Percentiles rank a stretch among this genome's conserved stretches.
Conservation (phyloP, 176 grass and related monocot species). For the Aechmea fasciata region DNA sequence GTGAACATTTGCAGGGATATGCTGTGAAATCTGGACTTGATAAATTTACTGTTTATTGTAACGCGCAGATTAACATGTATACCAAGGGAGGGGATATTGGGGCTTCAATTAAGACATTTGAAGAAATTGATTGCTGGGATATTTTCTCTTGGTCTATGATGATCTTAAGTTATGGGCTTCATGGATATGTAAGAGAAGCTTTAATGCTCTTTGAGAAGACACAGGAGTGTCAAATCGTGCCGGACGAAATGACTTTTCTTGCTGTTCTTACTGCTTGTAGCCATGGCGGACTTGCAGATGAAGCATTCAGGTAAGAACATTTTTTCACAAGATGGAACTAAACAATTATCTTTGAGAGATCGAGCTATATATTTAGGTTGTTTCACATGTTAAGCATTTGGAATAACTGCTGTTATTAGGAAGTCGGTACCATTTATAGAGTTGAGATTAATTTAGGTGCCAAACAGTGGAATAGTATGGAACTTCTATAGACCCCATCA, state of each 20-base stretch:
- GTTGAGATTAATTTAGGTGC: no score
- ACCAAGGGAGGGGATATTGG: conserved; percentile 37
- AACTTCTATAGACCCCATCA: no score
- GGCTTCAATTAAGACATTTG: conserved; percentile 40
- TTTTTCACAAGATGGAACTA: not conserved
- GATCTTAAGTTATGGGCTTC: conserved; percentile 48
- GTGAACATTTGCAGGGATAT: conserved; percentile 56
- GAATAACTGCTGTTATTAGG: no score
- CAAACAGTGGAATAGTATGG: no score
- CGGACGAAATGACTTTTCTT: conserved; percentile 35
- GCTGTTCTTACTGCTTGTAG: conserved; percentile 66
- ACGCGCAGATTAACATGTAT: conserved; percentile 69
- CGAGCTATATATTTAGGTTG: no score
- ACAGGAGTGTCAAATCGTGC: conserved; percentile 24
- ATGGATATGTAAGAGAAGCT: conserved; percentile 39
- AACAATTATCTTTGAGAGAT: not conserved
- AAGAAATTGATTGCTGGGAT: conserved; percentile 42
- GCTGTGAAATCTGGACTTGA: conserved; percentile 43
- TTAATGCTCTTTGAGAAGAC: conserved; percentile 52
- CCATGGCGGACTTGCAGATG: conserved; percentile 27
- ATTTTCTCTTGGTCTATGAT: conserved; percentile 52
- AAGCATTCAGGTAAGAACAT: conserved; percentile 47
- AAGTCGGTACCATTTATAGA: no score
- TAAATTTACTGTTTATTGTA: conserved; percentile 41
- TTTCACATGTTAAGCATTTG: no score